Evolutionary conservation across 2,329 filamentous ascomycete genomes (phyloP).

Genomic region (Colletotrichum musicola): DNA sequence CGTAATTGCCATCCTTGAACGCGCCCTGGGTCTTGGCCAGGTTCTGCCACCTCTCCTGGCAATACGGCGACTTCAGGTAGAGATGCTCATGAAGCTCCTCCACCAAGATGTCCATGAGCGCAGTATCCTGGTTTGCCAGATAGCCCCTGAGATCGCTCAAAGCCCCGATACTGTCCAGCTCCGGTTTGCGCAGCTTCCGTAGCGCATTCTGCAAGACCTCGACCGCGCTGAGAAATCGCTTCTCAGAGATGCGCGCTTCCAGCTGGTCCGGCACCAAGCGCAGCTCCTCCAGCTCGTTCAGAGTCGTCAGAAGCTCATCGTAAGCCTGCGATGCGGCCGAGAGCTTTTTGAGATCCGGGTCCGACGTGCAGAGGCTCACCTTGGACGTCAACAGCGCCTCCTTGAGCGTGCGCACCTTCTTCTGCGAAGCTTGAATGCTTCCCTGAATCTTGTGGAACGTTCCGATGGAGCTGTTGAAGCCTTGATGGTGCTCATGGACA

Average conservation of each 20-base stretch:
- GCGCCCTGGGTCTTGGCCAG: conserved; percentile 76
- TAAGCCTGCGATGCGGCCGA: conserved; percentile 91
- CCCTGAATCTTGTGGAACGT: conserved; percentile 99
- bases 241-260: conserved; percentile 95
- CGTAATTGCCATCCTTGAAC: conserved; percentile 61
- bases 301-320: conserved; percentile 86
- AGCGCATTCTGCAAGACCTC: conserved; percentile 91
- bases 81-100: conserved; percentile 97
- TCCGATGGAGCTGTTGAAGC: conserved; percentile 98
- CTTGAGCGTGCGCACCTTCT: conserved; percentile 84
- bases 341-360: conserved; percentile 91
- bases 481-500: conserved; percentile 98
- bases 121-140: conserved; percentile 91
- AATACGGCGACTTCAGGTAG: conserved; percentile 97
- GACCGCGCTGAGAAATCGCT: conserved; percentile 92
- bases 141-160: conserved; percentile 88
- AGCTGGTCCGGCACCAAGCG: conserved; percentile 91
- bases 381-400: conserved; percentile 87
- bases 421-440: conserved; percentile 90
- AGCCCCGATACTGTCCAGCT: conserved; percentile 91
- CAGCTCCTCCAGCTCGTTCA: conserved; percentile 88
- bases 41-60: conserved; percentile 93
- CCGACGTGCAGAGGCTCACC: conserved; percentile 83
- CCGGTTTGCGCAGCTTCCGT: conserved; percentile 84
- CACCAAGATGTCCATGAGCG: conserved; percentile 93